Base-by-base conservation (phyloP, 352 stramenopile genomes). In the Pythium rishiriense region DNA sequence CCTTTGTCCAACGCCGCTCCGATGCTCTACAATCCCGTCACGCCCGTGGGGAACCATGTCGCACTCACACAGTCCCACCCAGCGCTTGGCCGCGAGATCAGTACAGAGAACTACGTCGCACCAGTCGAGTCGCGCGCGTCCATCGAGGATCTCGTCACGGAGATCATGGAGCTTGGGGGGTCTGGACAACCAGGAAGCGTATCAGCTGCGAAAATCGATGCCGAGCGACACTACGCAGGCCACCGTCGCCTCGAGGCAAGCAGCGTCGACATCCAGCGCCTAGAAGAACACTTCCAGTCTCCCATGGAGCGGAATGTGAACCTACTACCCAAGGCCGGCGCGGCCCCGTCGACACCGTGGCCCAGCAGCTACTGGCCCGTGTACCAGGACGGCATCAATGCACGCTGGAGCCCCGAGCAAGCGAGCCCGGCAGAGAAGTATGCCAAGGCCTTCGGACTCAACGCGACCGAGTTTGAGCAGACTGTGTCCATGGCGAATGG, bases 281-380 rank as follows among this genome's bases (percentile, higher is more conserved):
- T 69, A 1, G 62, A 64, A 35, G 22, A 53, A 19, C 55, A 64
- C 33, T 69, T 64, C 41, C 29, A 54, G 12, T 42, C 33, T 0
- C 39, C 54, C 3, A 69, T 69, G 46, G 47, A 64, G n/a, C 46
- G 47, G 2, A 69, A 64, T 24, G 8, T 64, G 19, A 50, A 42
- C 15, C 10, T 53, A 21, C 48, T 69, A 3, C 46, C 48, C 22
- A 48, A 41, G 21, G 46, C 10, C 17, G 62, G 54, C 12, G 24
- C 35, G 12, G 47, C 52, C 1, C 29, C 47, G 6, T 10, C 37
- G 33, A 59, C 47, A 6, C 37, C 37, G 37, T 43, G 37, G 37
- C 37, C 37, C 37, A 43, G 37, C 37, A 43, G 37, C 37, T 43
- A 43, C 37, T 43, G 37, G 37, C 37, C 37, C 37, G n/a, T 43